These are phyloP conservation scores for Diversispora epigaea DNA, from an alignment of 192 early-diverging fungal genomes.

Conservation along the genomic window DNA sequence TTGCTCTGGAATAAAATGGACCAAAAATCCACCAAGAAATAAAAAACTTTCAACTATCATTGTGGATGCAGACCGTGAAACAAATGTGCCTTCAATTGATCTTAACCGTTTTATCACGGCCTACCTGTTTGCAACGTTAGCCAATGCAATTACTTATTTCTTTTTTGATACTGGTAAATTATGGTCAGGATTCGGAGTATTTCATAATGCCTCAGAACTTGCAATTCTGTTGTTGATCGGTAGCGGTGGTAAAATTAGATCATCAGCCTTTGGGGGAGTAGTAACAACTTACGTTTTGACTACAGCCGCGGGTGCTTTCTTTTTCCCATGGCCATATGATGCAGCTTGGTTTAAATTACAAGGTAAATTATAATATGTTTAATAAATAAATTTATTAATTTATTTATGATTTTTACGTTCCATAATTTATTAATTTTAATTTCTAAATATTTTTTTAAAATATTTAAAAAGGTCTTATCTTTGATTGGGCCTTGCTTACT, in stretches of 20 bases:
- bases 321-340: background rate
- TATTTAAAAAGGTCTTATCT: background rate
- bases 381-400: background rate
- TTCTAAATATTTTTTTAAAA: background rate
- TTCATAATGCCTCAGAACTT: slow-evolving; percentile 28
- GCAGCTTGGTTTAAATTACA: background rate
- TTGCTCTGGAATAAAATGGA: background rate
- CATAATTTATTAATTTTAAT: background rate
- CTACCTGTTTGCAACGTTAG: background rate
- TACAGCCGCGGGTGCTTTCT: background rate
- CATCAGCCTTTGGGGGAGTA: background rate
- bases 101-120: background rate
- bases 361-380: background rate
- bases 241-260: slow-evolving; percentile 22
- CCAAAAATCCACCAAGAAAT: background rate
- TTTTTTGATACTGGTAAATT: slow-evolving; percentile 28
- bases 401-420: background rate
- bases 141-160: background rate
- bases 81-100: background rate
- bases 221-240: slow-evolving; percentile 18
- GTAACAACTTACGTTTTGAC: background rate
- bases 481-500: background rate
- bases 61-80: background rate
- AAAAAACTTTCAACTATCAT: background rate
- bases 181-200: slow-evolving; percentile 7